Conservation (phyloP, 805 yeast species). For the Myxozyma mucilagina region DNA sequence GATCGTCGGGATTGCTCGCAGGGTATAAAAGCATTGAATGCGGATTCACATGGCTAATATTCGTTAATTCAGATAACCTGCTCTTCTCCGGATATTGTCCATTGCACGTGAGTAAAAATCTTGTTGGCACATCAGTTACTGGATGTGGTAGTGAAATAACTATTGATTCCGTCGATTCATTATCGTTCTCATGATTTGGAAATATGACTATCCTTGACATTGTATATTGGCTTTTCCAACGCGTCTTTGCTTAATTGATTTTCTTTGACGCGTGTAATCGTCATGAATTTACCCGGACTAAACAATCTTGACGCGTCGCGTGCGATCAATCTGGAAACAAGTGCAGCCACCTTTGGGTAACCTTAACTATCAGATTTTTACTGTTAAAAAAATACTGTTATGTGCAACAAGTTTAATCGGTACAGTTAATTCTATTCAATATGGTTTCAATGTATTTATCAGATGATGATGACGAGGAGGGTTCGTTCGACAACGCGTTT, state of each 20-base stretch:
- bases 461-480: conserved; percentile 1
- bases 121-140: conserved; percentile 10
- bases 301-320: too few species aligned
- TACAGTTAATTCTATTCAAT: neutral
- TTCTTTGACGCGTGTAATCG: too few species aligned
- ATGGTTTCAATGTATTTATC: neutral
- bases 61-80: conserved; percentile 11
- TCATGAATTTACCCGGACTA: too few species aligned
- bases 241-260: neutral
- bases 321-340: too few species aligned
- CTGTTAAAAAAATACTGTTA: neutral
- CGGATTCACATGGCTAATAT: conserved; percentile 1
- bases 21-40: conserved; percentile 12
- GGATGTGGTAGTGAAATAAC: conserved; percentile 29
- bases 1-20: neutral
- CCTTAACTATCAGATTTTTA: too few species aligned
- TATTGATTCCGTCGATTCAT: neutral
- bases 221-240: neutral
- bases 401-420: neutral
- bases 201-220: conserved; percentile 12
- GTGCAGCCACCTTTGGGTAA: too few species aligned
- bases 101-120: conserved; percentile 8
- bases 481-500: neutral
- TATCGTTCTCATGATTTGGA: neutral
- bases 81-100: neutral